Evolutionary conservation across 106 monocot species (phyloP).

Genomic region (Platanthera guangdongensis): DNA sequence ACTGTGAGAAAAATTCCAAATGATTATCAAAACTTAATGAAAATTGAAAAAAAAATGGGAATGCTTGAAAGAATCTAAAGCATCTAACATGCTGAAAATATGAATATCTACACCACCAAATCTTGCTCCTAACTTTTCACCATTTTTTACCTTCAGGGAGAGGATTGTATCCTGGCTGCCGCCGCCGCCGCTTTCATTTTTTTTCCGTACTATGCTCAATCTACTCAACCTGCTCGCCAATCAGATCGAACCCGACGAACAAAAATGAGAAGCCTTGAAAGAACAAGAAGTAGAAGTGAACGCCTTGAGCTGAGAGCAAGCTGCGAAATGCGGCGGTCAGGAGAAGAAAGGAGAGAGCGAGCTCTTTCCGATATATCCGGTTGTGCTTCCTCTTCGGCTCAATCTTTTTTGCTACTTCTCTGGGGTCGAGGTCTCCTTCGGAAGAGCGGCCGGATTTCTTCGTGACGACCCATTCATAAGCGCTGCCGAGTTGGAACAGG

Average conservation of each 20-base stretch:
- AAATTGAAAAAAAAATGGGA: constrained; percentile 30
- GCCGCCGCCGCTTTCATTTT: too few relatives aligned
- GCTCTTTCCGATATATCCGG: constrained; percentile 71
- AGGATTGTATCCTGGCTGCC: not conserved
- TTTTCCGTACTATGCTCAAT: too few relatives aligned
- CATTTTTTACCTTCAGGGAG: not conserved
- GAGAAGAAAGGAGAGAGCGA: constrained; percentile 57
- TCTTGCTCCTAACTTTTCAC: not conserved
- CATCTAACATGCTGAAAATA: constrained; percentile 25
- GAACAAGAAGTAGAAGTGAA: constrained; percentile 87
- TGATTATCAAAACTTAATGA: not conserved
- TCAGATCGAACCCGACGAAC: constrained; percentile 67
- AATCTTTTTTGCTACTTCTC: constrained; percentile 7
- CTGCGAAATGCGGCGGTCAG: constrained; percentile 66
- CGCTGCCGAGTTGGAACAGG: constrained; percentile 59
- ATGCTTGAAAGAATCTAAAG: constrained; percentile 28
- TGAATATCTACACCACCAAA: constrained; percentile 30
- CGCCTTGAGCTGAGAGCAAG: constrained; percentile 72
- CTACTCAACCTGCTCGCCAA: constrained; percentile 58
- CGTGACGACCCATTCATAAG: constrained; percentile 84
- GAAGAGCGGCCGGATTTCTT: constrained; percentile 80
- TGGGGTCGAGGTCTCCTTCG: constrained; percentile 48
- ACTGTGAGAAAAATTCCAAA: constrained; percentile 11
- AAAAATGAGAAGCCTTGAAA: constrained; percentile 77
- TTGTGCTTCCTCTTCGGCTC: constrained; percentile 46